Conservation (phyloP, 345 rosid species). For the Lumnitzera racemosa region DNA sequence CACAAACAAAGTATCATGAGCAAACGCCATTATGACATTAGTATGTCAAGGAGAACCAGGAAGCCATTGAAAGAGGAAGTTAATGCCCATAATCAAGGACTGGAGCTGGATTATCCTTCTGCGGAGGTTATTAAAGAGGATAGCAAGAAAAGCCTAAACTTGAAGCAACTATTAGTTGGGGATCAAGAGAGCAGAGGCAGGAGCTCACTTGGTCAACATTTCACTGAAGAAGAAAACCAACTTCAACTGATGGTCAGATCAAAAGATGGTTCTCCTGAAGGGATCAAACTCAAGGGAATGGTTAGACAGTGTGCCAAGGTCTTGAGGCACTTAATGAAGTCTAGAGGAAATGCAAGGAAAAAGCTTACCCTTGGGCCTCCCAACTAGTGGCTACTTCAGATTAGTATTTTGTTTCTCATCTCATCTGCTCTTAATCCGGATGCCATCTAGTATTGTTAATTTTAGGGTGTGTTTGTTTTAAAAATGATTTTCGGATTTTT, state of each 20-base stretch:
- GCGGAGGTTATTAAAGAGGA: neutral
- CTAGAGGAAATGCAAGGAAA: no score
- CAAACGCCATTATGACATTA: conserved; percentile 16
- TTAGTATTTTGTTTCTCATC: no score
- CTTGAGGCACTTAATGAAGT: conserved; percentile 13
- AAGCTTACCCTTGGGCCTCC: no score
- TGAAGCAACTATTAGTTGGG: conserved; percentile 15
- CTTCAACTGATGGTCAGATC: conserved; percentile 7
- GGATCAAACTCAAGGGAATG: conserved; percentile 16
- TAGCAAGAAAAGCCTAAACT: neutral
- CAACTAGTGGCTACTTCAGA: no score
- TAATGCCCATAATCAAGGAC: neutral
- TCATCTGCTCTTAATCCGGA: no score
- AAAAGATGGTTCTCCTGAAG: conserved; percentile 1
- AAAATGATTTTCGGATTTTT: no score
- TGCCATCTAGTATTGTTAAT: no score
- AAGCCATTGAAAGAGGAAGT: neutral
- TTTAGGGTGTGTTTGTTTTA: no score
- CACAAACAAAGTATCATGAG: neutral
- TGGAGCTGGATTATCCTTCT: neutral
- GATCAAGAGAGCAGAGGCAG: neutral
- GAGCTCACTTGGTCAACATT: conserved; percentile 20
- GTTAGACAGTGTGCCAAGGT: conserved; percentile 15
- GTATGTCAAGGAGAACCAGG: conserved; percentile 21
- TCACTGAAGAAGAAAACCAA: conserved; percentile 18